Evolutionary conservation across 2,329 filamentous ascomycete genomes (phyloP), one percentile per base, ranked within the genome.

Genomic region (Incumbomyces delicatus): DNA sequence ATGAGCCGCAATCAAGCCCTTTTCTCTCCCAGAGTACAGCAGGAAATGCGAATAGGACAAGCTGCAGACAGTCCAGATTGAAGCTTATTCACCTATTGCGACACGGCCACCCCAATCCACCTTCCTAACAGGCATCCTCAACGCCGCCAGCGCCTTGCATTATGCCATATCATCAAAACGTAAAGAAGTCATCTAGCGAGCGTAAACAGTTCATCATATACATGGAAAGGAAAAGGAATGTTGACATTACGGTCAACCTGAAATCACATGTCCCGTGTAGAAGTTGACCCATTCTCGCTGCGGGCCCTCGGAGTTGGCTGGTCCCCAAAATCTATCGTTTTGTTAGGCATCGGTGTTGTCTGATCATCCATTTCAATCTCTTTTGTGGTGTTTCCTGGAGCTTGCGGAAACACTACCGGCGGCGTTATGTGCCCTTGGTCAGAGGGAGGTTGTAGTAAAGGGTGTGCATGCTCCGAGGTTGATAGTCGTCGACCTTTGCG

Each of bases 161-260:
- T 8, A 6, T 14, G 6, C 16, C 42, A 14, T 20, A 20, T 29
- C 22, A 6, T 27, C 22, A 11, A 45, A 45, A 45, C 22, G 37
- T 38, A 29, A 31, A 38, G 12, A 37, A 45, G 38, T 37, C 33
- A 35, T 45, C 33, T 31, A 45, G 42, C 34, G 42, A 45, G 34
- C 30, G 42, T 45, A 6, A 29, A 14, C 14, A 14, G 10, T 39
- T 35, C 14, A 13, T 45, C 31, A 37, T 45, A 35, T 45, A 45
- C 42, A 45, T 30, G 22, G 27, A 33, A 38, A 31, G 27, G 17
- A 11, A 29, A 36, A n/a, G 10, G 29, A 17, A 36, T 8, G 8
- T 8, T 13, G 42, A 80, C 80, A 60, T 95, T 89, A 94, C 77
- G 17, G 83, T 83, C 20, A 88, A 89, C 85, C 87, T 94, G 30